Percentiles rank a stretch among this genome's conserved stretches.
These are phyloP conservation scores for Penicillium decumbens DNA, from an alignment of 2,329 filamentous ascomycete species.

Conservation along the genomic window DNA sequence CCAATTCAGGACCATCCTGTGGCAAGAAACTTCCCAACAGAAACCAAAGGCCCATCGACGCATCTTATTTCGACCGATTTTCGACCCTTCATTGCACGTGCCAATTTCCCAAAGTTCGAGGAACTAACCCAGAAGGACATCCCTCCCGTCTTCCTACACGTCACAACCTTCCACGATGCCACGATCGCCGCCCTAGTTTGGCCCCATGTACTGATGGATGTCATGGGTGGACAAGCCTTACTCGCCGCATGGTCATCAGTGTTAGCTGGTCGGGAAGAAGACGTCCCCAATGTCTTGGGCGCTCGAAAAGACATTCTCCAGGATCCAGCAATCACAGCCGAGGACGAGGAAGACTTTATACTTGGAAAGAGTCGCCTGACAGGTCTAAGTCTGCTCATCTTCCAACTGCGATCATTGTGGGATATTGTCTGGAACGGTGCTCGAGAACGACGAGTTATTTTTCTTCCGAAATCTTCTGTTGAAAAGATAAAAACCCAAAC, in stretches of 20 bases:
- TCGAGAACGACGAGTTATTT: conserved; percentile 3
- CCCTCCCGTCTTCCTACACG: conserved; percentile 7
- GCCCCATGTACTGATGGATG: conserved; percentile 15
- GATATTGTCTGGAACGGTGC: conserved; percentile 2
- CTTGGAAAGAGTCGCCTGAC: conserved; percentile 5
- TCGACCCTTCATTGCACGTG: conserved; percentile 6
- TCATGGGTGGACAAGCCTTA: conserved; percentile 6
- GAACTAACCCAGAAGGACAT: conserved; percentile 4
- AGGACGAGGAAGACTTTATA: conserved; percentile 1
- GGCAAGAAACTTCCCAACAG: conserved; percentile 2
- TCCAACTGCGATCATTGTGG: conserved; percentile 10
- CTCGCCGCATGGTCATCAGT: conserved; percentile 10
- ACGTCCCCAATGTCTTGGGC: conserved; percentile 6
- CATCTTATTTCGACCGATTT: conserved; percentile 8
- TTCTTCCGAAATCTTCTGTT: conserved; percentile 4
- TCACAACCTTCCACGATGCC: conserved; percentile 12
- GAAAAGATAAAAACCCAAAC: not conserved
- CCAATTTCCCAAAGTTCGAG: conserved; percentile 6
- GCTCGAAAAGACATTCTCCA: conserved; percentile 10
- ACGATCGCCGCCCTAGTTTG: conserved; percentile 10
- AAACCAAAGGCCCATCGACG: conserved; percentile 5
- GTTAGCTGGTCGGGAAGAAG: conserved; percentile 5
- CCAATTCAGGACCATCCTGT: conserved; percentile 9
- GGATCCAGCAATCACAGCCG: not conserved
- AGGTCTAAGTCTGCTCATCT: conserved; percentile 1